Evolutionary conservation across 2,329 filamentous ascomycete genomes (phyloP).

Genomic region (Emydomyces testavorans): DNA sequence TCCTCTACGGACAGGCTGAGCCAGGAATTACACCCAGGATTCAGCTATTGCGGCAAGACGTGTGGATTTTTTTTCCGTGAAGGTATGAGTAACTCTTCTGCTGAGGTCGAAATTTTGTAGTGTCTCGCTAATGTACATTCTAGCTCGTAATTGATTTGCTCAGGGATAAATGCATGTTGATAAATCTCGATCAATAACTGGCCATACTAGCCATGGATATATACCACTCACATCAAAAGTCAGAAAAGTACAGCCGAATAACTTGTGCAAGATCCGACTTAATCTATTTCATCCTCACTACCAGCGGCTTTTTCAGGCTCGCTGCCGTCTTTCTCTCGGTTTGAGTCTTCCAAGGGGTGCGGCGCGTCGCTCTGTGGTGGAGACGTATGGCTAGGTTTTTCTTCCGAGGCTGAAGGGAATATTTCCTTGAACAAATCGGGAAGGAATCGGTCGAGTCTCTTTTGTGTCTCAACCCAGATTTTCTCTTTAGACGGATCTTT

Average conservation of each 20-base stretch:
- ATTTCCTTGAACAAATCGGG: slow-evolving; percentile 49
- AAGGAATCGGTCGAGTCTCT: slow-evolving; percentile 48
- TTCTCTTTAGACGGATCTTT: slow-evolving; percentile 41
- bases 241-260: not conserved
- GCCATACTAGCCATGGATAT: too few relatives aligned
- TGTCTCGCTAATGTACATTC: too few relatives aligned
- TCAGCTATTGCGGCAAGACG: too few relatives aligned
- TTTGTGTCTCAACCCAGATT: slow-evolving; percentile 52
- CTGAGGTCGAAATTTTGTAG: too few relatives aligned
- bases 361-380: not conserved
- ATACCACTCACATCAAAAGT: too few relatives aligned
- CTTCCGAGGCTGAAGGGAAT: slow-evolving; percentile 36
- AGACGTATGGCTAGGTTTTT: not conserved
- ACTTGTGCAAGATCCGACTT: not conserved
- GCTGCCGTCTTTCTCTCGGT: not conserved
- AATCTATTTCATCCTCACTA: not conserved
- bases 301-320: not conserved
- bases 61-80: too few relatives aligned
- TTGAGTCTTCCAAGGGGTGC: not conserved
- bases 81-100: too few relatives aligned
- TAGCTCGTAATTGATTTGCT: too few relatives aligned
- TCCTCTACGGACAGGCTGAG: too few relatives aligned
- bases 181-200: too few relatives aligned
- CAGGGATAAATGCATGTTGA: too few relatives aligned
- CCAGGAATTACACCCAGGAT: too few relatives aligned